These are phyloP conservation scores for Termitomyces sp. DNA, from an alignment of 768 basidiomycete species.

Conservation along the genomic window DNA sequence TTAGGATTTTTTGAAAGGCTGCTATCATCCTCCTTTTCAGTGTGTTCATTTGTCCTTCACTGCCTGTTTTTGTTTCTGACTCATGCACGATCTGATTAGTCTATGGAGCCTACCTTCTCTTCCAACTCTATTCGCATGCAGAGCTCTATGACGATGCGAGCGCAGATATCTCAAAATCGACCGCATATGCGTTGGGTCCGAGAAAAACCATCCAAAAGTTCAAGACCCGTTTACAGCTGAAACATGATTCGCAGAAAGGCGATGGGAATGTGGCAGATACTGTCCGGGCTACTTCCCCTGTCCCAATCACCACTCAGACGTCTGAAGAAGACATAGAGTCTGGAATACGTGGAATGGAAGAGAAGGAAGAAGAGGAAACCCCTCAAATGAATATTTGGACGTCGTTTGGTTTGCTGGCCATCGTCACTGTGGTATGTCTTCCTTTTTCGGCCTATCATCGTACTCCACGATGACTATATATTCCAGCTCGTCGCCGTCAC, in stretches of 20 bases:
- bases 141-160: conserved; percentile 55
- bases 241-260: conserved; percentile 19
- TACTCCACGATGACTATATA: conserved; percentile 23
- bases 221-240: not conserved
- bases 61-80: conserved; percentile 30
- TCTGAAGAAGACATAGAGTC: conserved; percentile 4
- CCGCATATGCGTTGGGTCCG: conserved; percentile 20
- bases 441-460: not conserved
- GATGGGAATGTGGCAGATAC: not conserved
- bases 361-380: conserved; percentile 38
- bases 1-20: conserved; percentile 34
- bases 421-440: conserved; percentile 57
- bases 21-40: conserved; percentile 75
- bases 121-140: conserved; percentile 76
- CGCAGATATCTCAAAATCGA: conserved; percentile 27
- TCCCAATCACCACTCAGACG: not conserved
- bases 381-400: conserved; percentile 53
- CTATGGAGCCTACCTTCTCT: conserved; percentile 69
- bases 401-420: conserved; percentile 47
- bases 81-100: conserved; percentile 39
- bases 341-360: not conserved
- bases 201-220: not conserved
- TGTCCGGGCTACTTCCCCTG: conserved; percentile 2
- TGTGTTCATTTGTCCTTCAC: conserved; percentile 24
- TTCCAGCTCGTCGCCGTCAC: conserved; percentile 55